Percentiles rank a stretch among this genome's conserved stretches.
These are phyloP conservation scores for Hypomyces perniciosus DNA, from an alignment of 2,329 filamentous ascomycete genomes.

Conservation along the genomic window DNA sequence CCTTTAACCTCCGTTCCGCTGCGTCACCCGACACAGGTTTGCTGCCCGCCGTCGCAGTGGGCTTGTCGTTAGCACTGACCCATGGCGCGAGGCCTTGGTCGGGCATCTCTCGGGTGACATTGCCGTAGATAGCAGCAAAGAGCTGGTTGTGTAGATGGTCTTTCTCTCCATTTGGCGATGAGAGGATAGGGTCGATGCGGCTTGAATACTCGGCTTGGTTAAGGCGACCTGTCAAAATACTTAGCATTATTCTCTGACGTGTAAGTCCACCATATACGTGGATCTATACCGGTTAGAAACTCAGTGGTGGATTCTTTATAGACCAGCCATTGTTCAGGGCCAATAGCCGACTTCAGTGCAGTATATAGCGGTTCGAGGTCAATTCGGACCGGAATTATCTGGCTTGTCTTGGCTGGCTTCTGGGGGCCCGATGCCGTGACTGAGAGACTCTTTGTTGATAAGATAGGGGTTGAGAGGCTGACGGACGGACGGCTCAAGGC, in stretches of 20 bases:
- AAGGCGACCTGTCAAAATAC: conserved; percentile 44
- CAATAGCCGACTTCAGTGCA: conserved; percentile 53
- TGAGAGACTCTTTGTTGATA: conserved; percentile 52
- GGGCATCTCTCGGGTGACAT: conserved; percentile 64
- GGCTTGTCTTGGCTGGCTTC: conserved; percentile 54
- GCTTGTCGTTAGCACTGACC: conserved; percentile 68
- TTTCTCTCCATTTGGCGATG: conserved; percentile 51
- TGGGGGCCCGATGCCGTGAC: conserved; percentile 43
- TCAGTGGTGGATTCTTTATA: conserved; percentile 60
- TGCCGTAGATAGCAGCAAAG: conserved; percentile 59
- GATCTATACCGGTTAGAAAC: conserved; percentile 52
- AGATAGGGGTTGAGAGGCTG: conserved; percentile 52
- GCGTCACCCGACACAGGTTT: conserved; percentile 62
- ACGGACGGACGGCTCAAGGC: conserved; percentile 57
- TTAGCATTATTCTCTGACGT: conserved; percentile 23
- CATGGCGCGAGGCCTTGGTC: conserved; percentile 62
- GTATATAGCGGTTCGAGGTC: conserved; percentile 61
- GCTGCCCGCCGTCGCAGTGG: conserved; percentile 46
- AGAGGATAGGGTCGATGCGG: conserved; percentile 54
- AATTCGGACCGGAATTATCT: conserved; percentile 59
- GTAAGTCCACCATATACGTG: conserved; percentile 4
- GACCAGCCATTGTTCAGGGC: conserved; percentile 54
- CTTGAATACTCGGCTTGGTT: conserved; percentile 57
- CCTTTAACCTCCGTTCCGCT: conserved; percentile 58
- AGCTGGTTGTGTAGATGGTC: conserved; percentile 64